phyloP scores from a whole-genome alignment of 495 filamentous ascomycete species.

The Terfezia boudieri region DNA sequence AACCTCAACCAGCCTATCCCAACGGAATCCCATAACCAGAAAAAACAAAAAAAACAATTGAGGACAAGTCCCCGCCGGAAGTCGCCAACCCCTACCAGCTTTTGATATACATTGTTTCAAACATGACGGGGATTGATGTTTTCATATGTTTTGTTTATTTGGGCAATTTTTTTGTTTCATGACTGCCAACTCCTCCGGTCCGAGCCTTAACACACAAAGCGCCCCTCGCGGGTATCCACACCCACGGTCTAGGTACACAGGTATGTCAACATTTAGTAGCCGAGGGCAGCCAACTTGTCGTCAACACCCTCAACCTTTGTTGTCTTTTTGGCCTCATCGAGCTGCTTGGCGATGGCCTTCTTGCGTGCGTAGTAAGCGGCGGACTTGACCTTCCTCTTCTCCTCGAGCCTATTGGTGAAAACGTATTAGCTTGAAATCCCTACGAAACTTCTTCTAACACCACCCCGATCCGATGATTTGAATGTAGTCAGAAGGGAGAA shows the following conservation, averaged over 20 bases:
- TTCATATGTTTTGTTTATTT: neutral
- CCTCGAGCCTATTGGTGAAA: slow-evolving; percentile 54
- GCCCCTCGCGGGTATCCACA: neutral
- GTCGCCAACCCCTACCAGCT: no score
- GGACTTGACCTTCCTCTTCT: slow-evolving; percentile 97
- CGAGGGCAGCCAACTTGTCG: slow-evolving; percentile 45
- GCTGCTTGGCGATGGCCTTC: slow-evolving; percentile 77
- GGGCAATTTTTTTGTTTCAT: neutral
- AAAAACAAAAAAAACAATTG: neutral
- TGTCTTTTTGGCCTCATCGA: slow-evolving; percentile 75
- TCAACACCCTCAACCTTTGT: slow-evolving; percentile 76
- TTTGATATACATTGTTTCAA: neutral
- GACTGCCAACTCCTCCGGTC: neutral
- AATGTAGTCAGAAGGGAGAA: neutral
- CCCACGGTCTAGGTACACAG: neutral
- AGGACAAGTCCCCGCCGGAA: neutral
- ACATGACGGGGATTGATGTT: neutral
- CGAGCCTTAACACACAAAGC: neutral
- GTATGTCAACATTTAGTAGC: slow-evolving; percentile 33
- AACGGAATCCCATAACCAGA: no score
- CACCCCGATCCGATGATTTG: no score
- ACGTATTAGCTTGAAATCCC: slow-evolving; percentile 22
- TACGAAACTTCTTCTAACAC: neutral
- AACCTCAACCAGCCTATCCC: no score
- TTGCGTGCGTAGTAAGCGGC: slow-evolving; percentile 98